Conservation (phyloP, 2,329 filamentous ascomycete genomes). For the Ascochyta pisi region DNA sequence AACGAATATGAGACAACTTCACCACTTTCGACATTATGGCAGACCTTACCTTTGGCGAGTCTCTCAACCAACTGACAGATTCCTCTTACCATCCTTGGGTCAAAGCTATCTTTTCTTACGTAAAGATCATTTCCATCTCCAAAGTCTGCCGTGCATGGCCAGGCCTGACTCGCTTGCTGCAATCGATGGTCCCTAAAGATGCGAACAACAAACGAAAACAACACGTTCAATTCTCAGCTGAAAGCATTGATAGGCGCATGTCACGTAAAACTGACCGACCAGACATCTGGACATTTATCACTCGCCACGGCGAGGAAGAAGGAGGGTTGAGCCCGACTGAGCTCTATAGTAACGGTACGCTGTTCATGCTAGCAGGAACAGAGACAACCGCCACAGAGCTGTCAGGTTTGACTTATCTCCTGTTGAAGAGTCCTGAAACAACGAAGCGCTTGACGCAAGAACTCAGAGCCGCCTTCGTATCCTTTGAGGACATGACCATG, state of each 20-base stretch:
- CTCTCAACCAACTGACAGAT: conserved; percentile 39
- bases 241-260: conserved; percentile 32
- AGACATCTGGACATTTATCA: too few relatives aligned
- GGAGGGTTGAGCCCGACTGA: too few relatives aligned
- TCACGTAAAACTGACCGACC: conserved; percentile 20
- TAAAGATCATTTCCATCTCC: conserved; percentile 21
- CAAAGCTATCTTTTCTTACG: conserved; percentile 31
- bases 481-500: conserved; percentile 29
- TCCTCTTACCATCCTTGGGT: conserved; percentile 45
- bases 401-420: conserved; percentile 35
- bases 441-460: conserved; percentile 29
- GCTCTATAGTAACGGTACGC: not conserved
- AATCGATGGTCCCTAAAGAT: conserved; percentile 9
- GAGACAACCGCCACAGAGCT: conserved; percentile 40
- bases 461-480: conserved; percentile 17
- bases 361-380: conserved; percentile 38
- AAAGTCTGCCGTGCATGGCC: conserved; percentile 17
- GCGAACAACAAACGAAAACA: conserved; percentile 15
- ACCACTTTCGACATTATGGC: conserved; percentile 35
- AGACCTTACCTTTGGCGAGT: conserved; percentile 43
- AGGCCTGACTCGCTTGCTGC: conserved; percentile 12
- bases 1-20: conserved; percentile 6
- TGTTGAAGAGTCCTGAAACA: conserved; percentile 27
- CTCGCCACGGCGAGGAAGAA: too few relatives aligned
- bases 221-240: conserved; percentile 21